Conservation (phyloP, 768 basidiomycete genomes). For the Boletus tylopilopsis region DNA sequence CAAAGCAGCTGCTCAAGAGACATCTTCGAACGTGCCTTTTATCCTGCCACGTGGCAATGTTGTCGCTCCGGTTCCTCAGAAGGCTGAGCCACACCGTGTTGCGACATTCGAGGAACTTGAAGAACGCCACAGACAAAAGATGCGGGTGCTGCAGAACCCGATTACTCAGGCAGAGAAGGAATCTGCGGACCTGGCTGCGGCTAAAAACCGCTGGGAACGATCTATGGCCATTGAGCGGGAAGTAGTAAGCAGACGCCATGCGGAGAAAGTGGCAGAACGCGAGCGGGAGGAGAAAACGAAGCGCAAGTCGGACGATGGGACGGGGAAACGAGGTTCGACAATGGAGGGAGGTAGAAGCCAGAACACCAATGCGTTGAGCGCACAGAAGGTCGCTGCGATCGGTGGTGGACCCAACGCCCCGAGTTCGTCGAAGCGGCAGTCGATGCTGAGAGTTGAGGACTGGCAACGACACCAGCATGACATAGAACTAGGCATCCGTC, state of each 20-base stretch:
- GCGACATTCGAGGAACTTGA: conserved; percentile 85
- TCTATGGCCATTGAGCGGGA: conserved; percentile 72
- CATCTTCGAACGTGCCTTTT: conserved; percentile 37
- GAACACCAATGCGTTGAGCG: conserved; percentile 40
- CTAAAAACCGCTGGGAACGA: conserved; percentile 79
- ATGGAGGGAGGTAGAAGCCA: conserved; percentile 40
- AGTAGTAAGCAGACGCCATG: conserved; percentile 66
- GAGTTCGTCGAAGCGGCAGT: conserved; percentile 57
- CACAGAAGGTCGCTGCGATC: conserved; percentile 51
- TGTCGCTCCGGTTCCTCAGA: conserved; percentile 43
- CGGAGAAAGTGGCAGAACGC: conserved; percentile 56
- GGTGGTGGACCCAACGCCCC: conserved; percentile 26
- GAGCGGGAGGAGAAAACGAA: conserved; percentile 46
- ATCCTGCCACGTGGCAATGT: conserved; percentile 45
- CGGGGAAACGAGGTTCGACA: conserved; percentile 33
- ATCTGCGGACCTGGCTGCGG: conserved; percentile 69
- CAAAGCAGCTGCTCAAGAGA: conserved; percentile 33
- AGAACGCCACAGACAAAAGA: conserved; percentile 81
- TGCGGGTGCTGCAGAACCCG: conserved; percentile 78
- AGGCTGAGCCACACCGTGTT: conserved; percentile 48
- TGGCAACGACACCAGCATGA: conserved; percentile 76
- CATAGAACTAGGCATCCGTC: conserved; percentile 30
- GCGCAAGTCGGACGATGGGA: conserved; percentile 42
- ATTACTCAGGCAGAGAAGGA: conserved; percentile 79
- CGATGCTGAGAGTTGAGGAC: conserved; percentile 79